phyloP scores from a whole-genome alignment of 2,329 filamentous ascomycete genomes.

The Stenocarpella maydis region DNA sequence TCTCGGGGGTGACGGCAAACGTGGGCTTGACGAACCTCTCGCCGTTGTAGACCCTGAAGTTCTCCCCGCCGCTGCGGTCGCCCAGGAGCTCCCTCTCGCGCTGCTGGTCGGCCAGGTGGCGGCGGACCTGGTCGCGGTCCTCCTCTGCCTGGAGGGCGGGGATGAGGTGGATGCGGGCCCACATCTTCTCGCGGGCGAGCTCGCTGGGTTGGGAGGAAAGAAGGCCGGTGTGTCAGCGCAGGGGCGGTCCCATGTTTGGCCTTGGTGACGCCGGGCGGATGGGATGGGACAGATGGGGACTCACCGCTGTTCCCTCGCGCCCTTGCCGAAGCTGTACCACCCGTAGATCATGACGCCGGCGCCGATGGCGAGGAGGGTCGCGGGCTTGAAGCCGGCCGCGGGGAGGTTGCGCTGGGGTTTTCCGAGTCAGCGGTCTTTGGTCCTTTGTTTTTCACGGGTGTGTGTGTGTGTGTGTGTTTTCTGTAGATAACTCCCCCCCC shows the following conservation, averaged over 20 bases:
- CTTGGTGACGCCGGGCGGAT: too few species aligned
- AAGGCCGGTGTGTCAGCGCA: slow-evolving; percentile 12
- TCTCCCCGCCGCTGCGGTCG: too few species aligned
- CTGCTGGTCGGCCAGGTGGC: slow-evolving; percentile 85
- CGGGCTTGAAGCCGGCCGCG: slow-evolving; percentile 86
- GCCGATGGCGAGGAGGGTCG: slow-evolving; percentile 78
- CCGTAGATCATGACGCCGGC: slow-evolving; percentile 85
- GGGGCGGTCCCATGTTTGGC: too few species aligned
- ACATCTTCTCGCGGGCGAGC: slow-evolving; percentile 96
- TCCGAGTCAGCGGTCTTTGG: not conserved
- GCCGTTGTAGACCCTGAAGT: slow-evolving; percentile 85
- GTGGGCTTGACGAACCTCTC: slow-evolving; percentile 89
- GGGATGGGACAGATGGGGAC: slow-evolving; percentile 46
- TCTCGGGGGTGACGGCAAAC: slow-evolving; percentile 75
- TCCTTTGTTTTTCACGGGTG: too few species aligned
- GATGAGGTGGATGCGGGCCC: slow-evolving; percentile 93
- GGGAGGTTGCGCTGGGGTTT: slow-evolving; percentile 83
- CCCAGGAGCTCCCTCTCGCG: slow-evolving; percentile 92
- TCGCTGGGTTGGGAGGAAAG: slow-evolving; percentile 65
- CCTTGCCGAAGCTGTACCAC: slow-evolving; percentile 85
- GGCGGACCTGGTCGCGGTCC: slow-evolving; percentile 91
- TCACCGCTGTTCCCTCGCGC: slow-evolving; percentile 91
- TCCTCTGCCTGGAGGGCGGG: slow-evolving; percentile 95
- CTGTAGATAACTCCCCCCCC: too few species aligned
- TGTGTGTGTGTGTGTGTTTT: not conserved